Base-by-base conservation (phyloP, 495 filamentous ascomycete species). In the Neurospora hispaniola region DNA sequence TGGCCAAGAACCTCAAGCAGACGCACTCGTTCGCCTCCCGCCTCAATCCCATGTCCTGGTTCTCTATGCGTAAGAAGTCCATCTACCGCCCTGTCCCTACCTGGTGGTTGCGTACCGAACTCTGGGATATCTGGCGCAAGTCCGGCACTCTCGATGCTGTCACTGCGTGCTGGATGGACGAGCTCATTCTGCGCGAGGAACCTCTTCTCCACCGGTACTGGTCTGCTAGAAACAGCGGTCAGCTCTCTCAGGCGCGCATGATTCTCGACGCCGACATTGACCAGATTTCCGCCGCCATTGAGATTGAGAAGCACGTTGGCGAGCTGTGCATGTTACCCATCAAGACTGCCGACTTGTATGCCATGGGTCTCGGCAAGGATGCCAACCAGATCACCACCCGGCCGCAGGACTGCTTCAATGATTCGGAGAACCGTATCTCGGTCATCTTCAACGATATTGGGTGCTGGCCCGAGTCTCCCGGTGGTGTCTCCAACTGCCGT, bases 51-150 rank as follows among this genome's bases (percentile, higher is more conserved):
- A 3, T 43, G 2, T 38, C 70, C 0, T 79, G 78, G 78, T 39
- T 71, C 1, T 73, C 74, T 16, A 66, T 66, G 59, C 72, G 70
- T 10, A 73, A 70, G 39, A 77, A 75, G 71, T 46, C 46, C 16
- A 54, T 76, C 18, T 78, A 76, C 43, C 69, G 71, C 1, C 73
- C 41, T 5, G 71, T 79, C 5, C 89, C 89, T 0, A 90, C 88
- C 7, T 88, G 88, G 38, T 83, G 82, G 48, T 83, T 87, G 73
- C 83, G 89, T 23, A 90, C 89, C 0, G 77, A 89, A 76, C 84
- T 91, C 41, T 91, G 89, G 89, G 88, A 88, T 71, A 83, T 85
- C 6, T 91, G 89, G 89, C 89, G 89, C 73, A 85, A 86, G n/a
- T 81, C 82, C 3, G 79, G 81, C 27, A 85, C 87, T 35, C 82